Evolutionary conservation across 106 monocot genomes (phyloP), one percentile per base, ranked within the genome.

Genomic region (Vanilla planifolia): DNA sequence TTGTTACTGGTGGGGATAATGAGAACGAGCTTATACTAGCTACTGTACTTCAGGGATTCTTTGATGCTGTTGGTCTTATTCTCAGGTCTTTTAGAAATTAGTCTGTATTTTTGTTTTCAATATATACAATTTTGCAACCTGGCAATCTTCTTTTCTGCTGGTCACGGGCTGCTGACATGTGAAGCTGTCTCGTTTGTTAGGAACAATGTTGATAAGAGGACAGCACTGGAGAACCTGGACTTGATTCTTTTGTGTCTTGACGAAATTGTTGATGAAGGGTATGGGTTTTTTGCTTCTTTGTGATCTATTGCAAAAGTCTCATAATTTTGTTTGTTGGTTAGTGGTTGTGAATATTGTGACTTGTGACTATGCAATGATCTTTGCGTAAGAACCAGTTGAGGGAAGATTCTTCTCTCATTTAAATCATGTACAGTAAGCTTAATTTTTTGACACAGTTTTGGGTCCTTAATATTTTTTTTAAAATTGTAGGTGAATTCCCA

Each of bases 191-290:
- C 37, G n/a, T n/a, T 8, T 47, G 71, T n/a, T 77, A 89, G 93
- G 69, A 80, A 85, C 61, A 83, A 75, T 66, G 82, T 93, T 7
- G 93, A 93, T 26, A 93, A 93, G 48, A 89, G 73, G 63, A 80
- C 89, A 60, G 93, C 89, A 36, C 79, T 85, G 19, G 93, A 93
- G 26, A 93, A 90, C 51, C 42, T 90, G 51, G 89, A 90, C 62
- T 61, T 81, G 60, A 85, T 93, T 52, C 81, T 88, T 66, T 53
- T 93, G 32, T 93, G 88, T 51, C 64, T 88, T 29, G 93, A 93
- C 72, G 93, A 93, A 64, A 82, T 93, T 81, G 63, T 88, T 56
- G 93, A 93, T 72, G 81, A 85, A 77, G 93, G 93, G 93, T 85
- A 92, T 46, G 59, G 3, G 20, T 40, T 32, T 37, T 22, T 44